Evolutionary conservation across 2,329 filamentous ascomycete species (phyloP).

Genomic region (Xylaria sp.): DNA sequence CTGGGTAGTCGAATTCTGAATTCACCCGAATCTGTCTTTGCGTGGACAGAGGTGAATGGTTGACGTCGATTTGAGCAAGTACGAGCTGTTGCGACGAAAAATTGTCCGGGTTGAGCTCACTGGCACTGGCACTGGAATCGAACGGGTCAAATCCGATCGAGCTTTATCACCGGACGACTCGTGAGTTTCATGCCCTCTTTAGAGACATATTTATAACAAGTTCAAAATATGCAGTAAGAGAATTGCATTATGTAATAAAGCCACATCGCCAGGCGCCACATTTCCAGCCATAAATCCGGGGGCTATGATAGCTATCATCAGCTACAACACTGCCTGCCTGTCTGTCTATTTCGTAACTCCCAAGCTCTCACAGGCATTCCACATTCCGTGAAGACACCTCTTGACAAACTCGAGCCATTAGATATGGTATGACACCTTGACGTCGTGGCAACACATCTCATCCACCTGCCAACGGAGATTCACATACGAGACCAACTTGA

Average conservation of each 20-base stretch:
- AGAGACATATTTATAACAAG: too few relatives aligned
- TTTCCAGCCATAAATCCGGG: constrained; percentile 3
- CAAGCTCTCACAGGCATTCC: neutral
- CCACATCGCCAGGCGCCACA: neutral
- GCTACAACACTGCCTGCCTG: constrained; percentile 8
- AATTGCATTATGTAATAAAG: neutral
- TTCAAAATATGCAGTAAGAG: neutral
- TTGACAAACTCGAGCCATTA: too few relatives aligned
- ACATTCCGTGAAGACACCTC: constrained; percentile 14
- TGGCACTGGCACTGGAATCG: neutral
- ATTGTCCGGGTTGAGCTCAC: constrained; percentile 19
- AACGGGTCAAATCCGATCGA: neutral
- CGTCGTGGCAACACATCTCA: neutral
- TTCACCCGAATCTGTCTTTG: neutral
- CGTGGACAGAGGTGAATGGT: neutral
- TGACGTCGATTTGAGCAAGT: constrained; percentile 7
- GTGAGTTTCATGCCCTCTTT: too few relatives aligned
- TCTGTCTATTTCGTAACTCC: too few relatives aligned
- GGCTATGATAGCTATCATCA: neutral
- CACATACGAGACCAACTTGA: neutral
- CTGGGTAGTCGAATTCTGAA: neutral
- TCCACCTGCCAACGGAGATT: neutral
- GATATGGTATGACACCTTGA: neutral
- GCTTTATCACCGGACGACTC: too few relatives aligned
- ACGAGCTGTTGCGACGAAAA: constrained; percentile 25